Evolutionary conservation across 805 yeast species (phyloP), one percentile per base, ranked within the genome.

Genomic region (Maudiozyma turicensis): DNA sequence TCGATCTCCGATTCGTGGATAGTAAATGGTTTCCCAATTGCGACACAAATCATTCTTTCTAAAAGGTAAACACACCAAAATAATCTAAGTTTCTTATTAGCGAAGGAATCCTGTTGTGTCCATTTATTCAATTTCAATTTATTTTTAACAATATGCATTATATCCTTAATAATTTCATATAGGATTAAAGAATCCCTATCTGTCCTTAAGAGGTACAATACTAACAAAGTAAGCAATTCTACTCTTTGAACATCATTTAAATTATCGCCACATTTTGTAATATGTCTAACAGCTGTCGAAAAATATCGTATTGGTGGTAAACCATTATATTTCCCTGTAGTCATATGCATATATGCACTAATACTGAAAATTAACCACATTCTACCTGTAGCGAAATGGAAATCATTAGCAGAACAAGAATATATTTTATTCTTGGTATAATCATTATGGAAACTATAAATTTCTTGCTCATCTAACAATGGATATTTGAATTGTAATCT

Each of bases 41-140:
- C 78, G 35, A 80, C 74, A 38, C 81, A 74, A 43, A 79, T 76
- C 66, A 80, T 72, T 58, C 84, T 73, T 56, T 81, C 86, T 38
- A 79, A 57, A 10, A 78, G 58, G 57, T 80, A 81, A 11, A 76
- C 75, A 58, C 82, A 77, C 86, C 86, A 81, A 66, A 82, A 81
- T 14, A 78, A 63, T 53, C 84, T 70, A 64, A 78, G 62, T 56
- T 70, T 73, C 47, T 70, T 68, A 51, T 72, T 72, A 8, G 59
- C 58, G 48, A 48, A 50, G 6, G 55, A 50, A 44, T 57, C 63
- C 7, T 58, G 50, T 1, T 62, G 54, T 14, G 54, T 53, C 58
- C 63, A 62, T 15, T 51, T 52, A 49, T 64, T 64, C 32, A 64
- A 41, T 31, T 55, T 54, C 38, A 66, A 46, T 38, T 58, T 39